Conservation (phyloP, 2,329 filamentous ascomycete species). For the Coniosporium tulheliwenetii region DNA sequence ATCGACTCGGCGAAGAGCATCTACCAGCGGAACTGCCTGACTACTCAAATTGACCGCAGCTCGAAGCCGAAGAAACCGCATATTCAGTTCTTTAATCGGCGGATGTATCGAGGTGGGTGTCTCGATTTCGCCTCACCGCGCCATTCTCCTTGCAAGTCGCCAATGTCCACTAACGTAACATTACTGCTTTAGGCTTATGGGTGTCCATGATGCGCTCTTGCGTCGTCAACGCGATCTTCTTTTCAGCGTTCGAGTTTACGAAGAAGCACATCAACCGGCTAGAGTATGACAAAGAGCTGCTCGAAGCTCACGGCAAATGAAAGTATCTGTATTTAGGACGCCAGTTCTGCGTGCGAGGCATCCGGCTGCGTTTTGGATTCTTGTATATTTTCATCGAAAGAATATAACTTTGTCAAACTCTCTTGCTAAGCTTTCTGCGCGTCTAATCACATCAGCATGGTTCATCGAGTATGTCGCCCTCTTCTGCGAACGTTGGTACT, state of each 20-base stretch:
- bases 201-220: constrained; percentile 75
- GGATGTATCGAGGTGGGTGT: constrained; percentile 58
- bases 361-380: too few species aligned
- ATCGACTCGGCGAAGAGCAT: constrained; percentile 76
- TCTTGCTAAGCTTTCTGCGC: too few species aligned
- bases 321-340: too few species aligned
- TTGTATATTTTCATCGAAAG: too few species aligned
- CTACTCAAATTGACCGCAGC: constrained; percentile 44
- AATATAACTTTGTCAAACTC: too few species aligned
- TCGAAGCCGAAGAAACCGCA: constrained; percentile 48
- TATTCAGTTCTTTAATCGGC: constrained; percentile 60
- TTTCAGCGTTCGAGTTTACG: constrained; percentile 72
- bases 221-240: constrained; percentile 77
- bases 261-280: constrained; percentile 42
- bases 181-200: constrained; percentile 35
- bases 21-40: constrained; percentile 68
- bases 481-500: too few species aligned
- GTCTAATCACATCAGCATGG: too few species aligned
- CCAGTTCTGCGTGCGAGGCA: too few species aligned
- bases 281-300: constrained; percentile 10
- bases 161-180: background rate
- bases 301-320: too few species aligned
- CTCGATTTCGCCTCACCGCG: background rate
- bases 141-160: too few species aligned
- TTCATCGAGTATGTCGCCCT: too few species aligned